Evolutionary conservation across 148 eudicot species (phyloP).

Genomic region (Gaultheria prostrata): DNA sequence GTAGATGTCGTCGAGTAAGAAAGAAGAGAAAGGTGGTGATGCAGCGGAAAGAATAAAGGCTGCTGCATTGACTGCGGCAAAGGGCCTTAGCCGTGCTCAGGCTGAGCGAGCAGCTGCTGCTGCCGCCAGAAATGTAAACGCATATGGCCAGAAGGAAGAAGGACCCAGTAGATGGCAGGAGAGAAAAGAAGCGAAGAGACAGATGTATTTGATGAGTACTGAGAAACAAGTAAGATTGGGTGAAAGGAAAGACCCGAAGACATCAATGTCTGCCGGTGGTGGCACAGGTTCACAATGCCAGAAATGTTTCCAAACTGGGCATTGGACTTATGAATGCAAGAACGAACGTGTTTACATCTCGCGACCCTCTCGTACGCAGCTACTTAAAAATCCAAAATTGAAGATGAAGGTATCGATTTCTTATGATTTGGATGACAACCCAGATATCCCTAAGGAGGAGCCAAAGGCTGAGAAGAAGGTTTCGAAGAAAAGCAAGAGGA

Average conservation of each 20-base stretch:
- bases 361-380: slow-evolving; percentile 79
- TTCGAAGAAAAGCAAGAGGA: slow-evolving; percentile 62
- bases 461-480: slow-evolving; percentile 41
- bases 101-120: slow-evolving; percentile 97
- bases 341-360: slow-evolving; percentile 91
- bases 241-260: slow-evolving; percentile 65
- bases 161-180: slow-evolving; percentile 99
- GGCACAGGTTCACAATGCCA: slow-evolving; percentile 67
- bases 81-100: slow-evolving; percentile 91
- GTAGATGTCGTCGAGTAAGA: slow-evolving; percentile 51
- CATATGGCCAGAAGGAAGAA: slow-evolving; percentile 99
- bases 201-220: slow-evolving; percentile 96
- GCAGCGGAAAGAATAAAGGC: slow-evolving; percentile 88
- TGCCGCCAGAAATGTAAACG: slow-evolving; percentile 95
- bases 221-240: slow-evolving; percentile 87
- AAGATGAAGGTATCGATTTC: slow-evolving; percentile 50
- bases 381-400: slow-evolving; percentile 81
- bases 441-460: slow-evolving; percentile 48
- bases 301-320: slow-evolving; percentile 82
- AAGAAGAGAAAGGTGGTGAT: slow-evolving; percentile 71
- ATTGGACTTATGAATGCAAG: slow-evolving; percentile 97
- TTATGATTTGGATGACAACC: slow-evolving; percentile 60
- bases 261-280: slow-evolving; percentile 33
- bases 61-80: slow-evolving; percentile 83
- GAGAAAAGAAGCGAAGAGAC: slow-evolving; percentile 93